phyloP scores from a whole-genome alignment of 352 stramenopile species.

The Globisporangium orthogonon region DNA sequence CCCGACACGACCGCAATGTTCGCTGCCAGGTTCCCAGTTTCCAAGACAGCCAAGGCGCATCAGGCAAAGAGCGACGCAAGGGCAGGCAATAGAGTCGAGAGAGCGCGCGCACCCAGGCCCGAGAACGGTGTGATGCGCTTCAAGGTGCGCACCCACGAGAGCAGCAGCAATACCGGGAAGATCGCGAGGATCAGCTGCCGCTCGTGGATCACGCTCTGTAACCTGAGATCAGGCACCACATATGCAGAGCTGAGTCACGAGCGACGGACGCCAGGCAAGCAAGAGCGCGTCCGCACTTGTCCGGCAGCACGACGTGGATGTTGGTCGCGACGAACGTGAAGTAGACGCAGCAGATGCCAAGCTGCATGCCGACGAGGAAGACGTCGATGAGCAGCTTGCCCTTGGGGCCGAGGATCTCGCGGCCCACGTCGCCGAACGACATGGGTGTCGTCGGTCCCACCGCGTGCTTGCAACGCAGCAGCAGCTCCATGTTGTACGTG shows the following conservation, averaged over 20 bases:
- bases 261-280: too few species aligned
- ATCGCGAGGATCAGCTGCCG: conserved; percentile 74
- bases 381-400: conserved; percentile 73
- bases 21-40: conserved; percentile 18
- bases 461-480: conserved; percentile 58
- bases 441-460: conserved; percentile 46
- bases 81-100: too few species aligned
- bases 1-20: conserved; percentile 57
- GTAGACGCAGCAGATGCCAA: conserved; percentile 81
- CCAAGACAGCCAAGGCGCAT: background rate
- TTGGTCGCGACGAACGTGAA: conserved; percentile 84
- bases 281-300: conserved; percentile 23
- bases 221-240: conserved; percentile 12
- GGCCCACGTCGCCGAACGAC: conserved; percentile 70
- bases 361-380: conserved; percentile 71
- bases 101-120: conserved; percentile 33
- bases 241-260: too few species aligned
- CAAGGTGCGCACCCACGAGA: conserved; percentile 74
- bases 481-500: conserved; percentile 81
- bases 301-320: conserved; percentile 63
- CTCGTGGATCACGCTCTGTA: conserved; percentile 56
- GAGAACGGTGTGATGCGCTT: conserved; percentile 75
- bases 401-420: conserved; percentile 44
- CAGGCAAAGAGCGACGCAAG: background rate
- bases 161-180: conserved; percentile 56